Evolutionary conservation across 371 early-diverging fungal genomes (phyloP).

Genomic region (Dichotomocladium elegans): DNA sequence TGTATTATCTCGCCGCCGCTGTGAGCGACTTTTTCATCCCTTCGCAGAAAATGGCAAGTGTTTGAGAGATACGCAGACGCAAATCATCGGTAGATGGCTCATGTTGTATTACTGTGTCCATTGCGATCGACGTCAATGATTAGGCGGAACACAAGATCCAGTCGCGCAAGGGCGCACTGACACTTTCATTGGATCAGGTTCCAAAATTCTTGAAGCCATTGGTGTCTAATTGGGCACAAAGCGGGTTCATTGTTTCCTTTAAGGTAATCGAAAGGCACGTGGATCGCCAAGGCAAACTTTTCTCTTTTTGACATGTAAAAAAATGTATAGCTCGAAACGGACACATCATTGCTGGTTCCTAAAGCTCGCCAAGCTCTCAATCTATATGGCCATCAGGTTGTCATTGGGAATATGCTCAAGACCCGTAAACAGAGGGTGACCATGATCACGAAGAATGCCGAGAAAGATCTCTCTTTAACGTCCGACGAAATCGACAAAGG

Average conservation of each 20-base stretch:
- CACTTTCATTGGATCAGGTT: constrained; percentile 88
- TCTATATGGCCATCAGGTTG: constrained; percentile 94
- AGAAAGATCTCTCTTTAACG: constrained; percentile 61
- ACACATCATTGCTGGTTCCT: constrained; percentile 68
- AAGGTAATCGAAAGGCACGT: constrained; percentile 72
- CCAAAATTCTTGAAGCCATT: constrained; percentile 94
- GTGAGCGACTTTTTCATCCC: constrained; percentile 98
- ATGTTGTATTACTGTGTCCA: background rate
- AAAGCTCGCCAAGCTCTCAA: constrained; percentile 82
- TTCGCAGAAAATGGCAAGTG: constrained; percentile 78
- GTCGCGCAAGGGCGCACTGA: constrained; percentile 79
- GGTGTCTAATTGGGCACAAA: constrained; percentile 86
- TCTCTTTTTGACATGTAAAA: background rate
- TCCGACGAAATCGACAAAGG: constrained; percentile 56
- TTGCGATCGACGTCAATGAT: background rate
- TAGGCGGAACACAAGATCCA: constrained; percentile 95
- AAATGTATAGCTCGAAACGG: constrained; percentile 82
- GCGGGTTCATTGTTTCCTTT: constrained; percentile 91
- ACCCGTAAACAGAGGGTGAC: constrained; percentile 87
- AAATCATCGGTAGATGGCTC: background rate
- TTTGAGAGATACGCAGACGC: background rate
- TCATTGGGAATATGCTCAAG: constrained; percentile 90
- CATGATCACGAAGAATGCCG: constrained; percentile 59
- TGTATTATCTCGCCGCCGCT: constrained; percentile 97
- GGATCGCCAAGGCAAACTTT: too few relatives aligned